Evolutionary conservation across 768 basidiomycete genomes (phyloP), one percentile per base, ranked within the genome.

Genomic region (Suillus ampliporus): DNA sequence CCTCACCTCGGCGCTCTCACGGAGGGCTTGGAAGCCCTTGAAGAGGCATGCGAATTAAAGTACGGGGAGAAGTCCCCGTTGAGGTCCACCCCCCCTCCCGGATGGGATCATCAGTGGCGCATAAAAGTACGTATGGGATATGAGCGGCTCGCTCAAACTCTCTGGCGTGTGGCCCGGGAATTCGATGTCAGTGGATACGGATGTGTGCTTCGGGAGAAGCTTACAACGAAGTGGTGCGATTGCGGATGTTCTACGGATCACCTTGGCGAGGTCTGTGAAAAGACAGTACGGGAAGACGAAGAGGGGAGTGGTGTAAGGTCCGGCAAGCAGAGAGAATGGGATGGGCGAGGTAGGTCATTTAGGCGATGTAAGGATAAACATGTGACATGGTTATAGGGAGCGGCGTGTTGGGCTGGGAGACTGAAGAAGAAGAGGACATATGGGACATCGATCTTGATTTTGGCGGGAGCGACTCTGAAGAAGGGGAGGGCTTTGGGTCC

Each of bases 181-280:
- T 90, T 90, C 63, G 88, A 90, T 67, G 86, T 89, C 3, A 82
- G 86, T 34, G 90, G 90, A 13, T 91, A 90, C 65, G 90, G 90
- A 0, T 77, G 80, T 40, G 84, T 90, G 15, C 76, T 91, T 37
- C 78, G 89, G 34, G 90, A 91, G 66, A 91, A 91, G 74, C 73
- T 91, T 58, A 87, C 86, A 14, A 82, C 80, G 5, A 91, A 90
- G 67, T 91, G 90, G 90, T 91, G 90, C 70, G 89, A 90, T 62
- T 91, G 90, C 74, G 90, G 90, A 1, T 91, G 90, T 70, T 90
- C 89, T 53, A 90, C 90, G 31, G 90, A 90, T 71, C 89, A 91
- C 69, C 77, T 91, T 14, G 87, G 89, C 1, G 89, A 91, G 71
- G 90, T 91, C 17, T 91, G 90, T 65, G 90, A 91, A 76, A 81